Base-by-base conservation (phyloP, 257 asterid genomes). In the Nemophila menziesii region DNA sequence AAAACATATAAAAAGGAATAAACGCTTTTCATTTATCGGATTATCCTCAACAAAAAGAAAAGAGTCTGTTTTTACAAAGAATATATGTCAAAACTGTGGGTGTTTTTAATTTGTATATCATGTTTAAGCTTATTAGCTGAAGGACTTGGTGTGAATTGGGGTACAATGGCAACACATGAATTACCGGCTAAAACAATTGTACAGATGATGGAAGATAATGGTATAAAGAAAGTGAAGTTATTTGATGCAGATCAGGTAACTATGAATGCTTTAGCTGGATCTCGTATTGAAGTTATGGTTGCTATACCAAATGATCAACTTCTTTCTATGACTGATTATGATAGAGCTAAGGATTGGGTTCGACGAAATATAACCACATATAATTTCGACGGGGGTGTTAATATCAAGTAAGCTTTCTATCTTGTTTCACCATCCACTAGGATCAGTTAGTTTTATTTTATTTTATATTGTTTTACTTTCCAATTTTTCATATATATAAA, bases 251-350 rank as follows among this genome's bases (percentile, higher is more conserved):
- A 81, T 43, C 59, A 54, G 37, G 54, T 80, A 10, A 78, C 90
- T 14, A 63, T 80, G 93, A 68, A 48, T 55, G 89, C 84, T n/a
- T 54, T 80, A 24, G 76, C 78, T 13, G 90, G 86, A 21, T 58
- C 74, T 34, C 79, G 49, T 54, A 63, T 81, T 39, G 80, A 81
- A 46, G 93, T 81, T 19, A 81, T 81, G 93, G 71, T 81, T 27
- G 93, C 90, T 0, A 81, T 81, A 56, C 93, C 93, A 0, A 81
- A 81, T 45, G 90, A 78, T 52, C 85, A 71, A 64, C 79, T 80
- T 10, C 58, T 78, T 18, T 66, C 58, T 16, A 69, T 80, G 84
- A 74, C 58, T 57, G 68, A 51, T 57, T 71, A 51, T 52, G 39
- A 49, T 23, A 67, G 82, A 44, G 93, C 93, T 33, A 77, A 67